Evolutionary conservation across 73 alveolate species (phyloP).

Genomic region (Stentor coeruleus): DNA sequence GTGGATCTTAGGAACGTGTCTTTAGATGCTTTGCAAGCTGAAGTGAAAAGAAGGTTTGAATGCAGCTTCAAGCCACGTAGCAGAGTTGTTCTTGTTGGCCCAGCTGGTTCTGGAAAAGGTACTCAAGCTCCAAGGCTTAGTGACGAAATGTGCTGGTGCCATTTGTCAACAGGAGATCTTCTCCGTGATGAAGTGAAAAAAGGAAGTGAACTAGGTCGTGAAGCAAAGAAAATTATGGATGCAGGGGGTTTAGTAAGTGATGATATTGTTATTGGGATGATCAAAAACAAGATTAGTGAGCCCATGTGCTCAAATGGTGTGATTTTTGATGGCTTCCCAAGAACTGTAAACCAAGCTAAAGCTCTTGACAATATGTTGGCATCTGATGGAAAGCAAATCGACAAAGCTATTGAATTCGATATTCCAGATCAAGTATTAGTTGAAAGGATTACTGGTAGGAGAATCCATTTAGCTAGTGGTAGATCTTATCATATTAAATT

Average conservation of each 20-base stretch:
- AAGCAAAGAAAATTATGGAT: slow-evolving; percentile 81
- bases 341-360: slow-evolving; percentile 80
- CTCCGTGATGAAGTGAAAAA: slow-evolving; percentile 60
- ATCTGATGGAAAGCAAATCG: slow-evolving; percentile 40
- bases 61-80: slow-evolving; percentile 45
- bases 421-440: slow-evolving; percentile 50
- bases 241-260: slow-evolving; percentile 92
- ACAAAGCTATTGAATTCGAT: slow-evolving; percentile 53
- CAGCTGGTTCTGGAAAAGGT: slow-evolving; percentile 78
- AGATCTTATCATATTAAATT: slow-evolving; percentile 78
- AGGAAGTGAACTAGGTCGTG: slow-evolving; percentile 66
- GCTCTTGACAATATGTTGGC: slow-evolving; percentile 71
- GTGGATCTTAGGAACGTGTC: slow-evolving; percentile 33
- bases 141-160: slow-evolving; percentile 65
- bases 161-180: slow-evolving; percentile 68
- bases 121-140: slow-evolving; percentile 62
- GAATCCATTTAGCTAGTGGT: slow-evolving; percentile 78
- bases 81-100: slow-evolving; percentile 61
- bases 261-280: slow-evolving; percentile 87
- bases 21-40: slow-evolving; percentile 43
- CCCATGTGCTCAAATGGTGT: slow-evolving; percentile 91
- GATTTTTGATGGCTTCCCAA: slow-evolving; percentile 94
- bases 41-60: slow-evolving; percentile 44
- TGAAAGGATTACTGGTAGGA: slow-evolving; percentile 82
- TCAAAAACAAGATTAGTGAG: slow-evolving; percentile 77